phyloP scores from a whole-genome alignment of 2,329 filamentous ascomycete species.

The Mycosphaerelloides madeirae region DNA sequence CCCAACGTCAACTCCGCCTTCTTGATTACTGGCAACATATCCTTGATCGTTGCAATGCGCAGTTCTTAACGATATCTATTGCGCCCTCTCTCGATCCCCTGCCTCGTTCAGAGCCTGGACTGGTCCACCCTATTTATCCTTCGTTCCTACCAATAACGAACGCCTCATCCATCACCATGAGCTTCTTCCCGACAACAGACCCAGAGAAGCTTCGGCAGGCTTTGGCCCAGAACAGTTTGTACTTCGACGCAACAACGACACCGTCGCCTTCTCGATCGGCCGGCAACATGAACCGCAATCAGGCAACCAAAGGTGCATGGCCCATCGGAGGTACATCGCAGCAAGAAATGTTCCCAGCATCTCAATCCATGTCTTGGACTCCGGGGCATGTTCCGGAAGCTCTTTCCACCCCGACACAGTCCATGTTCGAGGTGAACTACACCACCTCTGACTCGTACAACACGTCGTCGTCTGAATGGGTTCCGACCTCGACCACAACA shows the following conservation, averaged over 20 bases:
- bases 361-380: constrained; percentile 12
- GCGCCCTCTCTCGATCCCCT: too few species aligned
- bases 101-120: too few species aligned
- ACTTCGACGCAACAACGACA: constrained; percentile 4
- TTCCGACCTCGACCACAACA: background rate
- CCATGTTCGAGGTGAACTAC: constrained; percentile 9
- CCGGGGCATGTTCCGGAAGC: constrained; percentile 10
- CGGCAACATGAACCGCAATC: constrained; percentile 3
- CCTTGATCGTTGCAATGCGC: constrained; percentile 5
- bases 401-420: constrained; percentile 16
- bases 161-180: constrained; percentile 11
- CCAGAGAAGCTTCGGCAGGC: constrained; percentile 7
- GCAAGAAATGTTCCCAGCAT: constrained; percentile 11
- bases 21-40: constrained; percentile 13
- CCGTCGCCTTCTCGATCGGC: background rate
- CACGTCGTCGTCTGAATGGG: background rate
- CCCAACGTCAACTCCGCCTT: constrained; percentile 16
- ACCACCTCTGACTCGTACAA: background rate
- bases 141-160: background rate
- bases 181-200: constrained; percentile 14
- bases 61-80: constrained; percentile 1
- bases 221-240: constrained; percentile 12
- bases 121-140: constrained; percentile 9
- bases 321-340: constrained; percentile 7
- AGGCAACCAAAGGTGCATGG: constrained; percentile 4